Base-by-base conservation (phyloP, 208 protist species). In the Vickermania ingenoplastis region DNA sequence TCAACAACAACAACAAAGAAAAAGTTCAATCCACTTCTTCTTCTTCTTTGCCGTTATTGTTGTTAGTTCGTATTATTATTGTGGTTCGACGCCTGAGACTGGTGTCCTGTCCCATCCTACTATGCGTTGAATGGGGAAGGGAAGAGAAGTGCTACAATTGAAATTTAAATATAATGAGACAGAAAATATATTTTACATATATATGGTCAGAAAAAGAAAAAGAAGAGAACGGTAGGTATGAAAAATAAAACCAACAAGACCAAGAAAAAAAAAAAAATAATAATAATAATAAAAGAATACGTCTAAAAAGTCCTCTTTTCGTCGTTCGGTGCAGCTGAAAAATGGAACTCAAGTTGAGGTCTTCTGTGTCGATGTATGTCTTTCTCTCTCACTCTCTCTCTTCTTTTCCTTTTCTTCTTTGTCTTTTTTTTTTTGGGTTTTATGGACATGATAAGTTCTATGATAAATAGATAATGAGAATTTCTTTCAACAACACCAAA, bases 211-310 rank as follows among this genome's bases (percentile, higher is more conserved):
- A 45, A 17, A 45, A 17, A 45, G 17, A 45, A 7, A 45, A 45
- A 17, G 17, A 45, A 45, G 17, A 45, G 17, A 45, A 45, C 11
- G 36, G 36, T 7, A n/a, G 36, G 36, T n/a, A 45, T 45, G 17
- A 45, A 45, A 45, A 45, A 45, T 45, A 45, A 45, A 45, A 17
- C 36, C 7, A 45, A 7, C 7, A 45, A 45, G 17, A 45, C 7
- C 36, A 45, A 17, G 36, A 31, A 68, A 61, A 49, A 68, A 62
- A 54, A 55, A 61, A 30, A 57, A 57, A 25, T 22, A 25, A 51
- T 13, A 56, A 21, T n/a, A 45, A n/a, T n/a, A 17, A 45, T 45
- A 17, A 45, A 45, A 17, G 11, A n/a, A n/a, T 17, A 45, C 36
- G 36, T 7, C 36, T 45, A 45, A n/a, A 45, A 17, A 45, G 36